Percentiles rank a stretch among this genome's conserved stretches.
Evolutionary conservation across 2,329 filamentous ascomycete species (phyloP).

Genomic region (Myriosclerotinia duriaeana): DNA sequence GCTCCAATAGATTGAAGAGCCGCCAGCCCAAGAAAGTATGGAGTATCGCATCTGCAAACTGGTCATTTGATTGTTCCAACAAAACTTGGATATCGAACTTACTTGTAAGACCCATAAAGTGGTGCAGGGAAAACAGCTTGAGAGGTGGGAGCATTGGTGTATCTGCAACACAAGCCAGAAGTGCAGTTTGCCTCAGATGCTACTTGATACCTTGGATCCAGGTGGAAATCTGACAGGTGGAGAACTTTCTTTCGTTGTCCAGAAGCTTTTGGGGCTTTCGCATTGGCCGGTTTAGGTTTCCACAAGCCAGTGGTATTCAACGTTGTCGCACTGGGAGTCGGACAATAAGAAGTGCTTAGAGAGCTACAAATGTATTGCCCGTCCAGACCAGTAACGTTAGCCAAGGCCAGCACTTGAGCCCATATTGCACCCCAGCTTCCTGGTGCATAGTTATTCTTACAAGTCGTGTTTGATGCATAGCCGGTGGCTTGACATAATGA

Average conservation of each 20-base stretch:
- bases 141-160: conserved; percentile 42
- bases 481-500: conserved; percentile 50
- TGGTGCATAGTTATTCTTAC: conserved; percentile 49
- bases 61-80: conserved; percentile 12
- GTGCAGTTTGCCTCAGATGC: conserved; percentile 55
- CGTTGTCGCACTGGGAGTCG: conserved; percentile 46
- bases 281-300: conserved; percentile 53
- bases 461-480: conserved; percentile 49
- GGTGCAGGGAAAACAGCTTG: conserved; percentile 49
- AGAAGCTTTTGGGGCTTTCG: conserved; percentile 47
- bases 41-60: conserved; percentile 51
- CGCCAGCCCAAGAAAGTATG: conserved; percentile 56
- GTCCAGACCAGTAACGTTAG: conserved; percentile 54
- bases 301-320: conserved; percentile 50
- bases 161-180: conserved; percentile 52
- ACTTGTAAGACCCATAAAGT: conserved; percentile 53
- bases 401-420: conserved; percentile 56
- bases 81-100: conserved; percentile 10
- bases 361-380: conserved; percentile 57
- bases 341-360: conserved; percentile 50
- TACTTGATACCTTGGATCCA: conserved; percentile 55
- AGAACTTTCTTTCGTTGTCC: conserved; percentile 56
- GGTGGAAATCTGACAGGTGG: conserved; percentile 56
- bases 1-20: conserved; percentile 56
- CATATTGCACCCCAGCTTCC: conserved; percentile 54